phyloP scores from a whole-genome alignment of 1,139 yeast species.

The Yamadazyma taylorii region DNA sequence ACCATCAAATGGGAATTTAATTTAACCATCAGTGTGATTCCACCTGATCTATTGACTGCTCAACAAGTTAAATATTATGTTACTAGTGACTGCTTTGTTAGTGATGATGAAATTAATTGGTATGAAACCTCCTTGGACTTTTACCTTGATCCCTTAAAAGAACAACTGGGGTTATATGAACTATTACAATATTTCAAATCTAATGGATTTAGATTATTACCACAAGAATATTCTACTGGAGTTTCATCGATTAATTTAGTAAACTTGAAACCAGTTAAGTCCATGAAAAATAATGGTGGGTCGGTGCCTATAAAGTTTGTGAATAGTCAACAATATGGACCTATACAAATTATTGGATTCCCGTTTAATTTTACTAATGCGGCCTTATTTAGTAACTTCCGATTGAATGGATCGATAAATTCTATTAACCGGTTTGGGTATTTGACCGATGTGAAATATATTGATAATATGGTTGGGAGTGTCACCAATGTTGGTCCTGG shows the following conservation, averaged over 20 bases:
- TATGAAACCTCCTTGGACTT: slow-evolving; percentile 12
- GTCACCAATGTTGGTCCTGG: slow-evolving; percentile 26
- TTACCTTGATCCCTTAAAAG: slow-evolving; percentile 9
- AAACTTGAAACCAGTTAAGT: slow-evolving; percentile 7
- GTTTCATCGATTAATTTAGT: slow-evolving; percentile 7
- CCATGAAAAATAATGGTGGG: too few species aligned
- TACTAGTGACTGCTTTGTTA: slow-evolving; percentile 15
- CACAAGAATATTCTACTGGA: slow-evolving; percentile 21
- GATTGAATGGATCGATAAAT: slow-evolving; percentile 47
- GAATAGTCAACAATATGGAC: slow-evolving; percentile 4
- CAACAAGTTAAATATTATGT: slow-evolving; percentile 16
- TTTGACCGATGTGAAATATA: slow-evolving; percentile 53
- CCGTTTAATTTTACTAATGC: slow-evolving; percentile 63
- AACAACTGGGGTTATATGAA: slow-evolving; percentile 9
- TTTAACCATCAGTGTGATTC: slow-evolving; percentile 16
- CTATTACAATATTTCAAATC: slow-evolving; percentile 19
- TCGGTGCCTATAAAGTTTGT: slow-evolving; percentile 11
- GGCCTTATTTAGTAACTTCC: slow-evolving; percentile 44
- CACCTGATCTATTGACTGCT: slow-evolving; percentile 8
- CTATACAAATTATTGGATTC: slow-evolving; percentile 25
- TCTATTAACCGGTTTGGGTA: slow-evolving; percentile 27
- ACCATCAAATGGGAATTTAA: slow-evolving; percentile 7
- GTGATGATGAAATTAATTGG: slow-evolving; percentile 25
- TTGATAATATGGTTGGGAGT: slow-evolving; percentile 71
- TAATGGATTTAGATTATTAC: slow-evolving; percentile 30